Evolutionary conservation across 768 basidiomycete species (phyloP).

Genomic region (Trametes punicea): DNA sequence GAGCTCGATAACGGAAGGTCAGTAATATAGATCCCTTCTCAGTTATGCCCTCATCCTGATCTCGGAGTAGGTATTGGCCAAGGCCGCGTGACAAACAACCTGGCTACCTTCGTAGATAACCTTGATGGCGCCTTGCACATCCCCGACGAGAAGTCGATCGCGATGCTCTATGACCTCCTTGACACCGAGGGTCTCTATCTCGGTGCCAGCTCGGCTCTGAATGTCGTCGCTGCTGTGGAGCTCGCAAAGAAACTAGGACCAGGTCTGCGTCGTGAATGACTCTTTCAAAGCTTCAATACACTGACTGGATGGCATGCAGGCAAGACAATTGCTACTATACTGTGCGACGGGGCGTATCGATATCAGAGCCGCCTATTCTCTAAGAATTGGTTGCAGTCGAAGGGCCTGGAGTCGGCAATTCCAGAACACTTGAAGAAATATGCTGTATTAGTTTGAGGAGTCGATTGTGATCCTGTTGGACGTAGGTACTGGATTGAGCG

Average conservation of each 20-base stretch:
- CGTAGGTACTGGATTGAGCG: no score
- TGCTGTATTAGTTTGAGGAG: conserved; percentile 65
- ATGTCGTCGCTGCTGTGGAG: conserved; percentile 91
- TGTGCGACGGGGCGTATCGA: conserved; percentile 95
- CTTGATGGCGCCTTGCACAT: conserved; percentile 83
- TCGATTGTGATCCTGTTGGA: background rate
- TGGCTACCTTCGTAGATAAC: conserved; percentile 75
- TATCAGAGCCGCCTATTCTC: conserved; percentile 97
- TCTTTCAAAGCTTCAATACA: background rate
- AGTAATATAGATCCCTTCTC: background rate
- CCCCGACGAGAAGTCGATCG: conserved; percentile 84
- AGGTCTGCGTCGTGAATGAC: conserved; percentile 43
- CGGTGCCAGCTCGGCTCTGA: conserved; percentile 90
- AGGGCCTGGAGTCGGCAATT: conserved; percentile 73
- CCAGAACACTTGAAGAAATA: conserved; percentile 87
- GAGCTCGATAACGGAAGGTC: conserved; percentile 92
- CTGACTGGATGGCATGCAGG: conserved; percentile 39
- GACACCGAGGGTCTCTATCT: conserved; percentile 93
- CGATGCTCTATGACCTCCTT: conserved; percentile 90
- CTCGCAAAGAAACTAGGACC: conserved; percentile 81
- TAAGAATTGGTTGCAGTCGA: conserved; percentile 83
- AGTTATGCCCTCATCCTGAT: background rate
- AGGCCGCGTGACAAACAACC: conserved; percentile 90
- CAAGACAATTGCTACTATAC: conserved; percentile 79
- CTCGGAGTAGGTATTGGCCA: conserved; percentile 81